A percentile compares a stretch with the other conserved stretches of the same genome.
phyloP scores from a whole-genome alignment of 352 stramenopile species.

The Phytophthora europaea region DNA sequence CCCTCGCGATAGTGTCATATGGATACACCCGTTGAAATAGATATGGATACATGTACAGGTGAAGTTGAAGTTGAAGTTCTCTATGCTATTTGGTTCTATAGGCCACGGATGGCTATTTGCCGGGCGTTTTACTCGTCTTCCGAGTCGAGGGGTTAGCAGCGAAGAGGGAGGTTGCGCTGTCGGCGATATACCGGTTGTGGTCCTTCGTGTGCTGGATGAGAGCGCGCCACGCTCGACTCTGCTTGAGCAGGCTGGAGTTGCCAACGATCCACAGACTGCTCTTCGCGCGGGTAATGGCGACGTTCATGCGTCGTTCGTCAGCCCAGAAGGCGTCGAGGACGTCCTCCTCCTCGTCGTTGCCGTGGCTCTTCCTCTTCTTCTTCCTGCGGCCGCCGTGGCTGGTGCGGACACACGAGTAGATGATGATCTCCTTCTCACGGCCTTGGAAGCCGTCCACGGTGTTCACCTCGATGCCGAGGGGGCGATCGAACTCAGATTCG shows the following conservation, averaged over 20 bases:
- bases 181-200: conserved; percentile 53
- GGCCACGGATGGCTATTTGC: background rate
- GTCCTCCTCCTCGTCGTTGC: conserved; percentile 23
- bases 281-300: conserved; percentile 98
- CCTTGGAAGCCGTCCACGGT: conserved; percentile 99
- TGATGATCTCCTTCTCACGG: conserved; percentile 98
- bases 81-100: conserved; percentile 4
- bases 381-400: conserved; percentile 81
- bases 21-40: conserved; percentile 7
- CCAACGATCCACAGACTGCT: conserved; percentile 93
- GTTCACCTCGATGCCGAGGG: conserved; percentile 87
- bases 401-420: conserved; percentile 98
- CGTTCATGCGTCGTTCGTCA: conserved; percentile 99
- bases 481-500: conserved; percentile 54
- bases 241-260: conserved; percentile 75
- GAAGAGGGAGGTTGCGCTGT: conserved; percentile 34
- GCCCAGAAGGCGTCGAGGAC: conserved; percentile 91
- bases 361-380: conserved; percentile 30
- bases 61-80: conserved; percentile 27
- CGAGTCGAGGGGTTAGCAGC: conserved; percentile 15
- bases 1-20: conserved; percentile 18
- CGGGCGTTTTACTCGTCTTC: conserved; percentile 16
- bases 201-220: conserved; percentile 78
- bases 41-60: conserved; percentile 22
- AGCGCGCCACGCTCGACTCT: conserved; percentile 73